Base-by-base conservation (phyloP, 768 basidiomycete genomes). In the Hygrophoropsis aurantiaca region DNA sequence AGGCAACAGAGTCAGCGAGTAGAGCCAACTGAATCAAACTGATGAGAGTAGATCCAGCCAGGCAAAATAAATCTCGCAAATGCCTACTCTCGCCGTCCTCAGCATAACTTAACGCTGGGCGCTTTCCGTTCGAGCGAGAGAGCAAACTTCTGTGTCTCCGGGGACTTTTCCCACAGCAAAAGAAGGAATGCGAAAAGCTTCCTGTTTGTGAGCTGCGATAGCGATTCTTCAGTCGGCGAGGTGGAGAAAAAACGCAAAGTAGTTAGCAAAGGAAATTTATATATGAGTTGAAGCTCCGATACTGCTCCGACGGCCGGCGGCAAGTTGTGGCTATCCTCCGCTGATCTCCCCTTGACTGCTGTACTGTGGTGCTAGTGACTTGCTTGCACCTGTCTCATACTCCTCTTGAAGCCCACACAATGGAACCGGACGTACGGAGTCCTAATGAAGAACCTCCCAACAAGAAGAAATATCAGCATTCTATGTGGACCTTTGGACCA, bases 111-210 rank as follows among this genome's bases (percentile, higher is more conserved):
- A 69, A 70, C 74, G 82, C 74, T 76, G 80, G 84, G 72, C 64
- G 85, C 75, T 89, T 84, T 87, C 86, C 87, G 57, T 74, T 58
- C 53, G 73, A 73, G 70, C 65, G 71, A 79, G 74, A 70, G 71
- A 66, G 75, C 69, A 58, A 58, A 50, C 61, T 81, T 87, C 86
- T 84, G 84, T 77, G 67, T 79, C 87, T 89, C 87, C 87, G 87
- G 87, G 85, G 87, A 89, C 87, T 89, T 90, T 89, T 86, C 87
- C 87, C 87, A 84, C 87, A 89, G 87, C 84, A 55, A 52, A 71
- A 75, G 53, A 46, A 46, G 52, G 69, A 75, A 74, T 75, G 72
- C 62, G 46, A 45, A 49, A 48, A 24, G 55, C 68, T 77, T 73
- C 73, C 79, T 76, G 87, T 87, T 65, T 73, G 87, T 77, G 68